phyloP scores from a whole-genome alignment of 805 yeast species.

The Cyberlindnera lachancei region DNA sequence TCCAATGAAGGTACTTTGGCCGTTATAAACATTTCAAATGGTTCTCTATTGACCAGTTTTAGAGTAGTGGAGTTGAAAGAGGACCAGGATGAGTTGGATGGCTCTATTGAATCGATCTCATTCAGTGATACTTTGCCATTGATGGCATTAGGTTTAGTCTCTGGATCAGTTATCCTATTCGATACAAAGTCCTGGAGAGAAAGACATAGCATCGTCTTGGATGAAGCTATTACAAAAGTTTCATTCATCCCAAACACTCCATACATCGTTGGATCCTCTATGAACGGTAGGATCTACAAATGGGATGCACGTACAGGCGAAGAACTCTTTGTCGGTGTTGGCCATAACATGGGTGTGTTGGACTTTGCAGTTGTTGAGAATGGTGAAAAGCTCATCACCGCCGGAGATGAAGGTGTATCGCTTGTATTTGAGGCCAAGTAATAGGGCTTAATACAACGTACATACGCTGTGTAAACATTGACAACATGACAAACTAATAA shows the following conservation, averaged over 20 bases:
- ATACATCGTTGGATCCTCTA: conserved; percentile 58
- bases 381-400: conserved; percentile 72
- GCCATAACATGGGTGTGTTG: conserved; percentile 91
- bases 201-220: conserved; percentile 59
- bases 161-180: conserved; percentile 77
- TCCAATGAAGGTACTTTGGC: conserved; percentile 82
- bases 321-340: conserved; percentile 70
- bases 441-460: too few species aligned
- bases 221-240: conserved; percentile 82
- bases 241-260: conserved; percentile 55
- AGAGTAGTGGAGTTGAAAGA: conserved; percentile 53
- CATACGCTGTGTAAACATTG: too few species aligned
- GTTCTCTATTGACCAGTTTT: conserved; percentile 58
- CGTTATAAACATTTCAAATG: conserved; percentile 69
- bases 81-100: conserved; percentile 52
- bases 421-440: conserved; percentile 35
- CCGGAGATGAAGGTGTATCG: conserved; percentile 96
- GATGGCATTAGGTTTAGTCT: conserved; percentile 83
- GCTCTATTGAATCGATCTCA: conserved; percentile 70
- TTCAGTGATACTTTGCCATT: conserved; percentile 66
- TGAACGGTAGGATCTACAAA: conserved; percentile 79
- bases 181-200: conserved; percentile 84
- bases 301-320: conserved; percentile 88
- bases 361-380: conserved; percentile 68
- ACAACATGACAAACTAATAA: too few species aligned